Percentiles rank a stretch among this genome's conserved stretches.
Conservation (phyloP, 495 filamentous ascomycete species). For the Annulohypoxylon moriforme region DNA sequence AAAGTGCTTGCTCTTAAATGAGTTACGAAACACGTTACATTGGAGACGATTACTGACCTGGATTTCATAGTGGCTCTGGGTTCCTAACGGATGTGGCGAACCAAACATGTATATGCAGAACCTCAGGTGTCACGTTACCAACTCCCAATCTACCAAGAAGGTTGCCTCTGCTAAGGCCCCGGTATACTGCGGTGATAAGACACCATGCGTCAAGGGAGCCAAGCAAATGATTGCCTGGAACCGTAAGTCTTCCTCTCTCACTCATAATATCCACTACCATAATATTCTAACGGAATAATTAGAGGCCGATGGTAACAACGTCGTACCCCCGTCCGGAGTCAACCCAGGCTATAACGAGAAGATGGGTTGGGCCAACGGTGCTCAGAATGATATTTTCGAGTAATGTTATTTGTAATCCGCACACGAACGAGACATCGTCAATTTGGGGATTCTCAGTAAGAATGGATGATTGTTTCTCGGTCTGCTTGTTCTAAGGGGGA, state of each 20-base stretch:
- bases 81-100: constrained; percentile 62
- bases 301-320: constrained; percentile 57
- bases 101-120: constrained; percentile 67
- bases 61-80: constrained; percentile 61
- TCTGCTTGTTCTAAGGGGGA: background rate
- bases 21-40: no score
- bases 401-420: background rate
- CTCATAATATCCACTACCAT: background rate
- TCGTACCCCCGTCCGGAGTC: constrained; percentile 43
- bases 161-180: constrained; percentile 57
- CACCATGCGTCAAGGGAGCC: constrained; percentile 61
- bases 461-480: background rate
- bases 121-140: constrained; percentile 64
- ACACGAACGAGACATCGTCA: background rate
- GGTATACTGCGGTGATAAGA: constrained; percentile 57
- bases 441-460: background rate
- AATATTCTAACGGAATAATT: constrained; percentile 4
- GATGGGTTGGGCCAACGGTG: constrained; percentile 56
- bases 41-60: no score
- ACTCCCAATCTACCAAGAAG: constrained; percentile 52
- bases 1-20: no score
- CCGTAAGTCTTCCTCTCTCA: constrained; percentile 40
- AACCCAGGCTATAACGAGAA: constrained; percentile 56
- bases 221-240: constrained; percentile 68
- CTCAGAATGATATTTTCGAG: constrained; percentile 62